Evolutionary conservation across 192 early-diverging fungal species (phyloP), one percentile per base, ranked within the genome.

Genomic region (Podochytrium sp.): DNA sequence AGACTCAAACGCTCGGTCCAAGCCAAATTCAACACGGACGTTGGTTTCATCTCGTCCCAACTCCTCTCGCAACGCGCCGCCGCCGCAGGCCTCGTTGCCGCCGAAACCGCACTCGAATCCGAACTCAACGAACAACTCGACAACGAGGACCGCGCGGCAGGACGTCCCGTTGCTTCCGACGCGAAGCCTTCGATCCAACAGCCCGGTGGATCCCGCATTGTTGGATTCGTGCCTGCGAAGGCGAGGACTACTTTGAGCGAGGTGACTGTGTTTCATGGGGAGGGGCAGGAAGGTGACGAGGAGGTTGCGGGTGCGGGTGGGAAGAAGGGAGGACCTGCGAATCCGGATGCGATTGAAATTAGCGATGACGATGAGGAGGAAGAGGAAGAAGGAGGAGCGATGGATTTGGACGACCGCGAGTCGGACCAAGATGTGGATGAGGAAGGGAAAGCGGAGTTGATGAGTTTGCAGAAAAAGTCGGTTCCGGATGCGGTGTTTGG

Each of bases 1-100:
- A 85, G 86, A 56, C 90, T 97, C 71, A 96, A 96, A 78, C 93
- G 97, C 5, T 88, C 89, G 42, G 92, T 94, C 3, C 91, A 93
- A 78, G 92, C 95, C 27, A 90, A 90, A 53, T 94, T 85, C 80
- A 93, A 91, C 65, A 91, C 92, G 3, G 95, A 97, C 59, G 90
- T 90, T 52, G 73, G 60, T 27, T 84, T 84, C 69, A 77, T 94
- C 39, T 86, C 90, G 1, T 81, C 85, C 1, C 87, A 90, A 71
- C 52, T 91, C 25, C 65, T 86, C 0, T 77, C 86, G 1, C 79
- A 80, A 34, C 71, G 77, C 33, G 74, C 75, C 23, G 68, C 58
- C 18, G 81, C 70, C 14, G 74, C 71, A 0, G 61, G 25, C 34
- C 23, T 34, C 33, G 59, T 27, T 37, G 38, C 39, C 10, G 55